Base-by-base conservation (phyloP, 495 filamentous ascomycete genomes). In the Neurospora cerealis region DNA sequence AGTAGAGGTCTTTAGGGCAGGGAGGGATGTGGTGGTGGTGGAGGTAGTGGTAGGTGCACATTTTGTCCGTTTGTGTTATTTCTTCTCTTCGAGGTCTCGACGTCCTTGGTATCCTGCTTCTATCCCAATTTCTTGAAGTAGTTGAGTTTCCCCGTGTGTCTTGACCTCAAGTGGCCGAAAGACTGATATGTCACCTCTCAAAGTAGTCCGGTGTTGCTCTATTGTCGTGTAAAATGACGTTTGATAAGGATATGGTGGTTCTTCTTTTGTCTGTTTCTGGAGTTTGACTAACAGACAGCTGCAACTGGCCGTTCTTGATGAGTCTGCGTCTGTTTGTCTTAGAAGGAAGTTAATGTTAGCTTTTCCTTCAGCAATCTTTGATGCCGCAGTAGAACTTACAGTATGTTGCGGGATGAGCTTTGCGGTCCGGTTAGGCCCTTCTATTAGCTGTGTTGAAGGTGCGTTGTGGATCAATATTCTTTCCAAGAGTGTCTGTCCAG, bases 1-100 rank as follows among this genome's bases (percentile, higher is more conserved):
- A 82, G 62, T 85, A 83, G 69, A 85, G 76, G 13, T 80, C 77
- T 32, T 79, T 79, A 0, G 46, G 74, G 76, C 84, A 86, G 0
- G 82, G 82, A 3, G 77, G 75, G 37, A 83, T 66, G 71, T 86
- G 83, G 76, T 85, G 81, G 60, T 76, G 72, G 37, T 78, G 78
- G 13, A 77, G 72, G 69, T 77, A 78, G 40, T 74, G 74, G 71
- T 73, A 75, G 21, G 72, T 73, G 69, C 73, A 77, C 75, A 76
- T 76, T 7, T 71, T 71, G 69, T 17, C 48, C 44, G 17, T 69
- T 42, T 42, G 34, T 5, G 8, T 39, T 60, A 28, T 62, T 66
- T 37, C 19, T 46, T 71, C 32, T 44, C n/a, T 62, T 36, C 28
- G 2, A 19, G 1, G 54, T 17, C 1, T 6, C 1, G 28, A 9